These are phyloP conservation scores for Misopates orontium DNA, from an alignment of 257 asterid genomes.

Conservation along the genomic window DNA sequence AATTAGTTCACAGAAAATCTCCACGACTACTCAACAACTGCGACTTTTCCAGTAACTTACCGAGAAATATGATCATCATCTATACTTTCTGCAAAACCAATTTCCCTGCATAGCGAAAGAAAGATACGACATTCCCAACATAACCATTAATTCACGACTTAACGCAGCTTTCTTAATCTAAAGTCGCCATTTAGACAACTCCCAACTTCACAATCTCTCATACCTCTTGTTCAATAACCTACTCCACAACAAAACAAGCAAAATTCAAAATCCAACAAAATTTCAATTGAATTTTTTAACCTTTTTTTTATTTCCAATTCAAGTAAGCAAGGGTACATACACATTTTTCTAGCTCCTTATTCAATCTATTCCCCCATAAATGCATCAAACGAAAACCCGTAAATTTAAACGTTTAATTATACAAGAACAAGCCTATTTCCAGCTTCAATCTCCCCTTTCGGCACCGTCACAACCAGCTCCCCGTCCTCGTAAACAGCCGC, in stretches of 20 bases:
- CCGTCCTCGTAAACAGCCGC: conserved; percentile 51
- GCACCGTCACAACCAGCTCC: conserved; percentile 72
- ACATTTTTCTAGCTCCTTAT: too few relatives aligned
- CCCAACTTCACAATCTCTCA: not conserved
- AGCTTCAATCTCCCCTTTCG: conserved; percentile 44
- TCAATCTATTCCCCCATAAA: not conserved
- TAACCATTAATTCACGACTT: not conserved
- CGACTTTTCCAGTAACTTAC: too few relatives aligned
- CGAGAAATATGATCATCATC: not conserved
- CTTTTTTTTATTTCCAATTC: not conserved
- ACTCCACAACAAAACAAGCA: not conserved
- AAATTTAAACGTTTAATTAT: conserved; percentile 33
- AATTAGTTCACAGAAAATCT: not conserved
- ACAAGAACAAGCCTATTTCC: conserved; percentile 54
- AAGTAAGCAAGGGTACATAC: too few relatives aligned
- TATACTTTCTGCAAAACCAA: not conserved
- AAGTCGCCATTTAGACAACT: not conserved
- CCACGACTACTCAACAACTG: not conserved
- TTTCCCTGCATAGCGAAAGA: not conserved
- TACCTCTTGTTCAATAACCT: not conserved
- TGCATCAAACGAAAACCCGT: not conserved
- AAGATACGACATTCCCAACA: not conserved
- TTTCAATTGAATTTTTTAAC: not conserved
- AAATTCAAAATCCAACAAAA: not conserved
- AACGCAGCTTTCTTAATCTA: conserved; percentile 13